Base-by-base conservation (phyloP, 75 land plant species). In the Cunninghamia lanceolata region DNA sequence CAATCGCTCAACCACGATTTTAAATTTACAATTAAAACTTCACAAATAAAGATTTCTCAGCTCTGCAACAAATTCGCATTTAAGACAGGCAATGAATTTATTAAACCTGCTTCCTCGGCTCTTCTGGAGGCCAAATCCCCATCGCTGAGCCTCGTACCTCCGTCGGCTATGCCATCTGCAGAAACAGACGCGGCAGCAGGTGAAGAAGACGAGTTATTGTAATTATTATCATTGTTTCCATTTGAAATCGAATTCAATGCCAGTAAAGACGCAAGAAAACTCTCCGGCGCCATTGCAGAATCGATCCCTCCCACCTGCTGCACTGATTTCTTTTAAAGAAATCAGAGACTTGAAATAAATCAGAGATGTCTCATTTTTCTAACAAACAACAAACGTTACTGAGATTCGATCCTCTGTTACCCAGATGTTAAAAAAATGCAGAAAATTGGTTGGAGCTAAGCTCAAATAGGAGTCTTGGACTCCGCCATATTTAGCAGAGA, bases 31-130 rank as follows among this genome's bases (percentile, higher is more conserved):
- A 8, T 56, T 2, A 17, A 17, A 19, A 56, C 46, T 5, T 43
- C 46, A 56, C 63, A 56, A 56, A 56, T 16, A 56, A 56, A 56
- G 4, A 4, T 16, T 66, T 28, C 70, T 28, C 7, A 66, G 9
- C 70, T 25, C 70, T 50, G 16, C 0, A 50, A 50, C 53, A 50
- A 50, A 50, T 50, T 14, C 53, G 11, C 53, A 50, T 13, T 50
- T 14, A 50, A 50, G 53, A 16, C 14, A 50, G 2, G 2, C 53
- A 50, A 14, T 1, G 53, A 28, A 63, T 25, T 2, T 25, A 63
- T 63, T 21, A 1, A 80, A 97, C 99, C 98, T 89, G 96, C 93
- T 92, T 97, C 95, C 86, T 95, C 95, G 70, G 96, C 98, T 77
- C 88, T 94, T 47, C 98, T 88, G 50, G 98, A 91, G 16, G 97